Evolutionary conservation across 257 asterid genomes (phyloP), one percentile per base, ranked within the genome.

Genomic region (Gentiana macrophylla): DNA sequence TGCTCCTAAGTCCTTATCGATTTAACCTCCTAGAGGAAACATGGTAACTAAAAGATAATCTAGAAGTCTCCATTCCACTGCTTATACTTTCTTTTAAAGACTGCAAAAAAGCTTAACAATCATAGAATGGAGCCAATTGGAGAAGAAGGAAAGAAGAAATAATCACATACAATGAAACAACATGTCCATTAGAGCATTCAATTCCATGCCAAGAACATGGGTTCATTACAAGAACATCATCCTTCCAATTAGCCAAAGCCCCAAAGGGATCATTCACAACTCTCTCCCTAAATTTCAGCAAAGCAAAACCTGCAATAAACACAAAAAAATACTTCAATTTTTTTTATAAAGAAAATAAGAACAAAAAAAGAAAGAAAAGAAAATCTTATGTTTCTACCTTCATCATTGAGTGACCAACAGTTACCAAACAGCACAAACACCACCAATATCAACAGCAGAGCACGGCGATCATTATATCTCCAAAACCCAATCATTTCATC

Each of bases 141-240:
- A n/a, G 57, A 24, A 24, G 24, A 24, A 24, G 24, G 24, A 24
- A 24, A 24, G 24, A 24, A 24, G 52, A 37, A 36, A 8, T 52
- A 15, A 32, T 41, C 67, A 83, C 98, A 82, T 77, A 87, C 98
- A 87, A 56, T 55, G 73, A 72, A 34, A 80, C 86, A 67, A 79
- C 94, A 67, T 62, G 56, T 62, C 83, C 93, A 62, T 70, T 49
- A 43, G 75, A 77, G 69, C 96, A 91, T 62, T 75, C 84, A 72
- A 91, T 74, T 48, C 96, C 95, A 73, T 66, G 72, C 94, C 95
- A 91, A 62, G 71, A 75, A 76, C 95, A 91, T 0, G 89, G 93
- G 63, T 71, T 73, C 52, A 70, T 80, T 32, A 71, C 74, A 62
- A 86, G 92, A 38, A 62, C 62, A 61, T 77, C 84, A 68, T 77